These are phyloP conservation scores for Fusarium stilboides DNA, from an alignment of 2,329 filamentous ascomycete genomes.

Conservation along the genomic window DNA sequence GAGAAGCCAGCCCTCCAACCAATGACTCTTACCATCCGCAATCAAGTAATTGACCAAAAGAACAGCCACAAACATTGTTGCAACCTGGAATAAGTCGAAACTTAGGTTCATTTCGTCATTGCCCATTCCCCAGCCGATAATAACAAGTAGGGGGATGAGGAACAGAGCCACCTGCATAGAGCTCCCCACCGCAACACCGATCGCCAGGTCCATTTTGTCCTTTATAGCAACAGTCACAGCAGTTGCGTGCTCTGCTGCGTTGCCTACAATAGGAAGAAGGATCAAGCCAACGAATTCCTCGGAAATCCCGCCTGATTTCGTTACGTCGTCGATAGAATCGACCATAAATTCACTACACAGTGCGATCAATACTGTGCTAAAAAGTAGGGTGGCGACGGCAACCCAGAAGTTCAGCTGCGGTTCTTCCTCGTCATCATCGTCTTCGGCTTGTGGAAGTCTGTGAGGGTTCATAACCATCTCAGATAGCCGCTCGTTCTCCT, in stretches of 20 bases:
- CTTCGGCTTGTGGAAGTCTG: slow-evolving; percentile 54
- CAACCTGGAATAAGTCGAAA: slow-evolving; percentile 92
- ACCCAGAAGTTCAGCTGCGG: slow-evolving; percentile 81
- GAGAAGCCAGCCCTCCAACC: slow-evolving; percentile 82
- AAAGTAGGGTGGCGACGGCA: slow-evolving; percentile 78
- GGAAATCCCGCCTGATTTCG: slow-evolving; percentile 71
- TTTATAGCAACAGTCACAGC: slow-evolving; percentile 85
- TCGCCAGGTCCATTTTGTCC: slow-evolving; percentile 89
- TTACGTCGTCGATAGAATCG: slow-evolving; percentile 78
- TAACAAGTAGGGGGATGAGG: slow-evolving; percentile 81
- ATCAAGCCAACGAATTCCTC: slow-evolving; percentile 86
- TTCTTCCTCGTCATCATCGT: slow-evolving; percentile 79
- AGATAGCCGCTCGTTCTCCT: slow-evolving; percentile 63
- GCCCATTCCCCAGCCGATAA: slow-evolving; percentile 83
- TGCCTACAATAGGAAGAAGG: slow-evolving; percentile 85
- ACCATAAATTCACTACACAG: slow-evolving; percentile 87
- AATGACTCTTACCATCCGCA: slow-evolving; percentile 85
- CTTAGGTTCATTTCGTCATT: slow-evolving; percentile 82
- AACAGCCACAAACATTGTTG: slow-evolving; percentile 85
- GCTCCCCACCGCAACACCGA: slow-evolving; percentile 84
- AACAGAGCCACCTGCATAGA: slow-evolving; percentile 88
- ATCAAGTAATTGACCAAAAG: slow-evolving; percentile 91
- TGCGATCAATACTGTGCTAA: slow-evolving; percentile 85
- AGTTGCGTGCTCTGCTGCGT: slow-evolving; percentile 86
- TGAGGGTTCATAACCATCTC: slow-evolving; percentile 60